Evolutionary conservation across 176 grass and related monocot species (phyloP).

Genomic region (Bolboschoenus planiculmis): DNA sequence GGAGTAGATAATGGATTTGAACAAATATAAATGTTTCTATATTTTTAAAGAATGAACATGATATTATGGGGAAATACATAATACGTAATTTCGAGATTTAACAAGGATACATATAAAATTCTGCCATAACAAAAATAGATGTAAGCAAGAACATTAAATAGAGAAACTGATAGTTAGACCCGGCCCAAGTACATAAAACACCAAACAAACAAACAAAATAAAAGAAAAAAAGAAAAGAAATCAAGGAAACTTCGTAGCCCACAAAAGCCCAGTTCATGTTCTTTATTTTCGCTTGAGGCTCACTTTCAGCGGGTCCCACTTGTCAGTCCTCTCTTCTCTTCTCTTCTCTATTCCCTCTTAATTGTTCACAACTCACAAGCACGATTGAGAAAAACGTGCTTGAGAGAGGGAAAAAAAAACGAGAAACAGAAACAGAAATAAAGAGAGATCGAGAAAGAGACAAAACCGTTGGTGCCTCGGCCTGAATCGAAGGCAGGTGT

Average conservation of each 20-base stretch:
- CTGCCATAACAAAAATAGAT: too few species aligned
- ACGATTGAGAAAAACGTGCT: not conserved
- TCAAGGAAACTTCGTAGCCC: not conserved
- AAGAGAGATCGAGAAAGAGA: not conserved
- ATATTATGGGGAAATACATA: too few species aligned
- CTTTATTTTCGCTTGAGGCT: not conserved
- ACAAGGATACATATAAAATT: too few species aligned
- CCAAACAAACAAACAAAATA: not conserved
- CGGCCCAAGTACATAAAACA: not conserved
- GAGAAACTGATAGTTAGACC: not conserved
- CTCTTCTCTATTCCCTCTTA: not conserved
- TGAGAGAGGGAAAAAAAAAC: not conserved
- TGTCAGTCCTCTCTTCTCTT: not conserved
- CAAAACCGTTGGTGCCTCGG: not conserved
- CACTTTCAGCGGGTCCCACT: not conserved
- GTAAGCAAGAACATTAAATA: too few species aligned
- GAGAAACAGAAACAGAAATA: not conserved
- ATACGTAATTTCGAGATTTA: too few species aligned
- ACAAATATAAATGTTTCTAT: too few species aligned
- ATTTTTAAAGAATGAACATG: too few species aligned
- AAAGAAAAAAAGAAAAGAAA: too few species aligned
- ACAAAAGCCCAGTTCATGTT: not conserved
- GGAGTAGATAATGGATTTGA: too few species aligned
- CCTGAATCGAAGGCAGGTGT: not conserved
- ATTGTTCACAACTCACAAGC: not conserved